Evolutionary conservation across 116 monocot species (phyloP), one percentile per base, ranked within the genome.

Genomic region (Posidonia oceanica): DNA sequence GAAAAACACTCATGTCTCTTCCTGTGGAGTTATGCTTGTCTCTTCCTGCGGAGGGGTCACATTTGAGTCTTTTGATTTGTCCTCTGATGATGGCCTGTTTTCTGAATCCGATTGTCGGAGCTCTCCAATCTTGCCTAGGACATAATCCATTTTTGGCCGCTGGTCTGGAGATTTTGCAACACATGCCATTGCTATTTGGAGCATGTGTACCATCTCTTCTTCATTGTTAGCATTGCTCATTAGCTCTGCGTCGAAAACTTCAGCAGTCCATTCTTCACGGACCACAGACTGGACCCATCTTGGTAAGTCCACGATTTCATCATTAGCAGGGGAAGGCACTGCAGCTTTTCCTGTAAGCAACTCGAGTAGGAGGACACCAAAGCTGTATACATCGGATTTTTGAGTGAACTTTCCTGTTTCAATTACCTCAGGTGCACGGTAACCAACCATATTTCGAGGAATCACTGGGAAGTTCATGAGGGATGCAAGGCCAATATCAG

Each of bases 231-330:
- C 80, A 80, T 89, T 54, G 66, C 74, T 75, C 81, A 87, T 80
- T 52, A 97, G 75, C 60, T 91, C 88, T 16, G 81, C 81, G 61
- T 97, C 96, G 40, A 97, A 97, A 13, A 97, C 92, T 76, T 97
- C 96, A 17, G 96, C 92, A 0, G 96, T 97, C 96, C 96, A 97
- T 73, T 97, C 96, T 62, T 97, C 96, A 36, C 89, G 69, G 29
- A 97, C 89, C 5, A 97, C 89, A 10, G 91, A 91, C 57, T 91
- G 84, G 7, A 96, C 96, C 96, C 96, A 96, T 63, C 83, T 86
- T 5, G 86, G 82, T 15, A 96, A 67, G 60, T 96, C 88, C 14
- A 80, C 61, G 3, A 83, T 79, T 52, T 96, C 95, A 20, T 91
- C 69, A 11, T 40, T 38, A 20, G 67, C 88, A 2, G 61, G 53